Conservation (phyloP, 140 eudicot species). For the Oenanthe javanica region DNA sequence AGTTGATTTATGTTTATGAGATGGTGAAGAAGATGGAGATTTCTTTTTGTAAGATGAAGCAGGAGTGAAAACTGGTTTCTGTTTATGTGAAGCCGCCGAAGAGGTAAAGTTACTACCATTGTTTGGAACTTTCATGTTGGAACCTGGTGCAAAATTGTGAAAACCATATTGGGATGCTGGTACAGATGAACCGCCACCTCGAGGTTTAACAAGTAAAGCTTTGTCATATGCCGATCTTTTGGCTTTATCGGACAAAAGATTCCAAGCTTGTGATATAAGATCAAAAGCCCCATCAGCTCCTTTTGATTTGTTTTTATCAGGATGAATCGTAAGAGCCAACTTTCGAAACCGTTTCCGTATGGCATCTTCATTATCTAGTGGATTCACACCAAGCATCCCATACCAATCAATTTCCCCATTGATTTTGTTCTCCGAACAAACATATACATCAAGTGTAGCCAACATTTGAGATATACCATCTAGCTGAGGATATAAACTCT, state of each 20-base stretch:
- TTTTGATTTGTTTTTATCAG: conserved; percentile 43
- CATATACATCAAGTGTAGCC: conserved; percentile 27
- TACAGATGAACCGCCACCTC: background rate
- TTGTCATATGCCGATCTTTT: conserved; percentile 29
- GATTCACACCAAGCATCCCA: conserved; percentile 35
- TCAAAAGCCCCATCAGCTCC: conserved; percentile 52
- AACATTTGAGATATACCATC: conserved; percentile 39
- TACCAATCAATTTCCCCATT: conserved; percentile 41
- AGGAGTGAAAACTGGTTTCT: conserved; percentile 4
- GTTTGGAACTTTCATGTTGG: conserved; percentile 3
- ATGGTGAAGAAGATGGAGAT: background rate
- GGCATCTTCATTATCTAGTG: conserved; percentile 26
- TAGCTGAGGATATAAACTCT: conserved; percentile 33
- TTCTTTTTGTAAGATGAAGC: conserved; percentile 1
- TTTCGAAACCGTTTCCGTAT: conserved; percentile 29
- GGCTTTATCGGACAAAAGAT: conserved; percentile 33
- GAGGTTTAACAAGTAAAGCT: conserved; percentile 11
- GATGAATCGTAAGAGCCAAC: conserved; percentile 39
- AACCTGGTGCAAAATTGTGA: background rate
- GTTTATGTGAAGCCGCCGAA: background rate
- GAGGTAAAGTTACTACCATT: conserved; percentile 2
- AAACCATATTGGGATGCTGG: conserved; percentile 9
- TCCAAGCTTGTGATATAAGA: conserved; percentile 44
- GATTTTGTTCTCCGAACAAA: conserved; percentile 26
- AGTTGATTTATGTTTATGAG: conserved; percentile 2